A percentile compares a stretch with the other conserved stretches of the same genome.
phyloP scores from a whole-genome alignment of 2,329 filamentous ascomycete genomes.

The Dichotomopilus funicola region DNA sequence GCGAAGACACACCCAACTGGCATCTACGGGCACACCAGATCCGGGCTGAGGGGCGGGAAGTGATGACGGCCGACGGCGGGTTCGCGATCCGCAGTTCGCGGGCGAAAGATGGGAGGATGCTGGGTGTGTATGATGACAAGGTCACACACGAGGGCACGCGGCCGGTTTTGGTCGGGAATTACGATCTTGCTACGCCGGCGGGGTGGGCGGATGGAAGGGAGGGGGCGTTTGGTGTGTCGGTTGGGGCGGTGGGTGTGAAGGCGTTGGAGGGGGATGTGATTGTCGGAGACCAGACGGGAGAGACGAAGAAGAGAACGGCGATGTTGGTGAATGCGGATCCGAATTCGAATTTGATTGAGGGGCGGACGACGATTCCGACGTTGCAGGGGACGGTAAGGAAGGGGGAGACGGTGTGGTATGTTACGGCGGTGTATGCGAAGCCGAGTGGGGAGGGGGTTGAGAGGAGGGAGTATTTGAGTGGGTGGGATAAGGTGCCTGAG shows the following conservation, averaged over 20 bases:
- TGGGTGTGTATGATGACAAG: constrained; percentile 46
- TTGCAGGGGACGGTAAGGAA: constrained; percentile 55
- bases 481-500: constrained; percentile 53
- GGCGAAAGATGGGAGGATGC: constrained; percentile 40
- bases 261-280: constrained; percentile 41
- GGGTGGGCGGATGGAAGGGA: constrained; percentile 44
- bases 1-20: constrained; percentile 55
- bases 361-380: constrained; percentile 64
- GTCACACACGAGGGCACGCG: constrained; percentile 43
- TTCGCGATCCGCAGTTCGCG: constrained; percentile 61
- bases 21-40: constrained; percentile 61
- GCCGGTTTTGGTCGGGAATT: constrained; percentile 54
- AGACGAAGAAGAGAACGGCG: constrained; percentile 40
- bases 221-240: constrained; percentile 52
- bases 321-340: constrained; percentile 69
- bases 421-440: constrained; percentile 65
- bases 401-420: constrained; percentile 58
- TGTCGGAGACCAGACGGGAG: too few relatives aligned
- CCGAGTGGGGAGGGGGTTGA: constrained; percentile 49
- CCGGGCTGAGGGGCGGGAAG: constrained; percentile 49
- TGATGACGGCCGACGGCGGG: constrained; percentile 67
- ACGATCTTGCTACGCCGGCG: constrained; percentile 49
- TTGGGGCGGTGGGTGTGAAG: constrained; percentile 51
- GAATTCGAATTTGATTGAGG: constrained; percentile 70
- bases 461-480: constrained; percentile 48